These are phyloP conservation scores for Dactylellina leptospora DNA, from an alignment of 2,329 filamentous ascomycete genomes.

Conservation along the genomic window DNA sequence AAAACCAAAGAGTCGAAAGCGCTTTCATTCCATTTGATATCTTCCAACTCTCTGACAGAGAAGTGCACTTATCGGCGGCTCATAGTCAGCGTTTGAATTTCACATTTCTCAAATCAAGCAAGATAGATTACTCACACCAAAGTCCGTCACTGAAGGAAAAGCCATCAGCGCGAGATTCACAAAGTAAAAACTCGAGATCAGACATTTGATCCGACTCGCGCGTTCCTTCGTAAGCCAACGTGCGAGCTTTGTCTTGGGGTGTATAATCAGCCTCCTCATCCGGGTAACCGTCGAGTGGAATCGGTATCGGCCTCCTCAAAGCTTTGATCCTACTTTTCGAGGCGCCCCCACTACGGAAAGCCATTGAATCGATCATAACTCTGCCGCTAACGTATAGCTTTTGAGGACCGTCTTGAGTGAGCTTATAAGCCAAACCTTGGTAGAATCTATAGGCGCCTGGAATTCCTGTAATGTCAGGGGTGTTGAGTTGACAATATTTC, in stretches of 20 bases:
- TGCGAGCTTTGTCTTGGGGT: neutral
- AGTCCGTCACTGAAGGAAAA: conserved; percentile 88
- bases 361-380: conserved; percentile 84
- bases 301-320: neutral
- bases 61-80: conserved; percentile 70
- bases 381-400: conserved; percentile 89
- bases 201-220: conserved; percentile 60
- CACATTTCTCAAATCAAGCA: neutral
- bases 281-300: neutral
- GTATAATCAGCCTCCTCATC: neutral
- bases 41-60: conserved; percentile 76
- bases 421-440: conserved; percentile 78
- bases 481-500: conserved; percentile 79
- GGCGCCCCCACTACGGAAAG: conserved; percentile 70
- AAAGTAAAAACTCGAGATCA: conserved; percentile 83
- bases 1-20: conserved; percentile 86
- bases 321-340: neutral
- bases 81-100: neutral
- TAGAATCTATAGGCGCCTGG: conserved; percentile 61
- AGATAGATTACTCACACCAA: conserved; percentile 65
- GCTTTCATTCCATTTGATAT: conserved; percentile 83
- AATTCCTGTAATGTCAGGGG: conserved; percentile 78
- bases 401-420: conserved; percentile 70
- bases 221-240: conserved; percentile 21
- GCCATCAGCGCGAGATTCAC: conserved; percentile 82